Evolutionary conservation across 2,329 filamentous ascomycete genomes (phyloP).

Genomic region (Cercospora sojina): DNA sequence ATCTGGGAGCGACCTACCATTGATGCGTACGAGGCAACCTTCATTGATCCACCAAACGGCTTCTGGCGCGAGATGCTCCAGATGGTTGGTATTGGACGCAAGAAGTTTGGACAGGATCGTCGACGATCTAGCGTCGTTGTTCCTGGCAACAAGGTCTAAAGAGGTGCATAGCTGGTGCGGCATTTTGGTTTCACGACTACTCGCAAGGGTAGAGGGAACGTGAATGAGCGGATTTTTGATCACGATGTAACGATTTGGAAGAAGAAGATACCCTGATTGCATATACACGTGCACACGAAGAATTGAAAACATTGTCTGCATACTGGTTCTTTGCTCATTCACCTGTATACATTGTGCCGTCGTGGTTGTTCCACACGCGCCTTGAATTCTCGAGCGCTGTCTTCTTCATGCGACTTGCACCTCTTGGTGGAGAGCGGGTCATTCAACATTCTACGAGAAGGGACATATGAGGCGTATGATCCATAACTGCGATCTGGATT

Average conservation of each 20-base stretch:
- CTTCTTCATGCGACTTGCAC: too few species aligned
- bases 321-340: too few species aligned
- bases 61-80: conserved; percentile 58
- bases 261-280: background rate
- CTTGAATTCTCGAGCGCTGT: too few species aligned
- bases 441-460: too few species aligned
- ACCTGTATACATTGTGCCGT: too few species aligned
- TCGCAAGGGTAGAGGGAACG: background rate
- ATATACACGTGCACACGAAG: background rate
- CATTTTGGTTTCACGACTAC: background rate
- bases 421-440: too few species aligned
- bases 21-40: conserved; percentile 58
- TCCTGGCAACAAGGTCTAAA: background rate
- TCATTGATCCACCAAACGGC: conserved; percentile 50
- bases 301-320: background rate
- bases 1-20: conserved; percentile 62
- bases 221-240: background rate
- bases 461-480: too few species aligned
- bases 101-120: conserved; percentile 18
- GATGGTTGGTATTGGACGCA: conserved; percentile 42
- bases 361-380: too few species aligned
- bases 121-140: conserved; percentile 15
- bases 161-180: background rate
- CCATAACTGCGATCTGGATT: too few species aligned
- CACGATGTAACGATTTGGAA: background rate